These are phyloP conservation scores for Zasmidium citrigriseum DNA, from an alignment of 2,329 filamentous ascomycete species.

Conservation along the genomic window DNA sequence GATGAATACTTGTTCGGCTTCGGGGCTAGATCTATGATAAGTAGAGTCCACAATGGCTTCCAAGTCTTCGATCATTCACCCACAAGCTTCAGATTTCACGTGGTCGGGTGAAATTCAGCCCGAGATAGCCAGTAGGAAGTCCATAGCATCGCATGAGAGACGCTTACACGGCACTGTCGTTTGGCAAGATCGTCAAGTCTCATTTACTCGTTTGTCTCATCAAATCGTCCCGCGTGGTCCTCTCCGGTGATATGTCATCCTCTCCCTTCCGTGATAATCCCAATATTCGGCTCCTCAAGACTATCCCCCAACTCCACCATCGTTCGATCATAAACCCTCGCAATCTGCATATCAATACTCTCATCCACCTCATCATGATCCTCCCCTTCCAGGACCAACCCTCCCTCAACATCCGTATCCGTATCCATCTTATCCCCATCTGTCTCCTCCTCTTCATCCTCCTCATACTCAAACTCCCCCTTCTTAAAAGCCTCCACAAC, in stretches of 20 bases:
- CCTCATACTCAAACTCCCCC: conserved; percentile 48
- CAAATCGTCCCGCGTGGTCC: too few relatives aligned
- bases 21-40: too few relatives aligned
- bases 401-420: conserved; percentile 47
- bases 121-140: too few relatives aligned
- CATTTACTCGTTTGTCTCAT: too few relatives aligned
- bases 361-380: conserved; percentile 35
- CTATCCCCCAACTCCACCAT: conserved; percentile 72
- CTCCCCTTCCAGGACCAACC: conserved; percentile 32
- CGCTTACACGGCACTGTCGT: too few relatives aligned
- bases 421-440: conserved; percentile 40
- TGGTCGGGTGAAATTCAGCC: too few relatives aligned
- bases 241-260: conserved; percentile 8
- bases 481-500: conserved; percentile 69
- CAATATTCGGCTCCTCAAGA: conserved; percentile 55
- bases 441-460: conserved; percentile 35
- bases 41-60: too few relatives aligned
- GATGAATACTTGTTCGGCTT: too few relatives aligned
- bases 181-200: not conserved
- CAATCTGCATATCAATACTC: conserved; percentile 67
- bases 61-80: too few relatives aligned
- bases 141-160: too few relatives aligned
- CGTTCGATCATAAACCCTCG: conserved; percentile 76
- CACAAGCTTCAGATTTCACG: too few relatives aligned
- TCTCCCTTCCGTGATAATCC: conserved; percentile 46